Evolutionary conservation across 1,284 basidiomycete genomes (phyloP).

Genomic region (Boletus mariae): DNA sequence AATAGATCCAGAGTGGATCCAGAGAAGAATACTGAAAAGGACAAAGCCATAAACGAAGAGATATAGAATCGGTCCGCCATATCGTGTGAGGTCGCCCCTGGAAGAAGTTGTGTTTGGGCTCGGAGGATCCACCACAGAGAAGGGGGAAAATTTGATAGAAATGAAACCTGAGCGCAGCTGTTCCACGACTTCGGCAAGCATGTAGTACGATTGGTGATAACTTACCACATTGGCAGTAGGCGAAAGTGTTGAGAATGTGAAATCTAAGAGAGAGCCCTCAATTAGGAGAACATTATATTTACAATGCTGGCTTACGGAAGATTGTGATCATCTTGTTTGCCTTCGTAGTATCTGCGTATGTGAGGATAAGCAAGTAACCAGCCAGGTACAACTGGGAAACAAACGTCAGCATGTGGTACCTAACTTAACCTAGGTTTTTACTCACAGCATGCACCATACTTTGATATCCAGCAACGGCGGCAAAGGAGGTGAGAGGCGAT

Average conservation of each 20-base stretch:
- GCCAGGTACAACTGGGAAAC: constrained; percentile 53
- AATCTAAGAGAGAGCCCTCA: constrained; percentile 39
- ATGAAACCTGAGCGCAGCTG: constrained; percentile 64
- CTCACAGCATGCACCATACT: constrained; percentile 60
- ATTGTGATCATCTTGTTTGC: constrained; percentile 55
- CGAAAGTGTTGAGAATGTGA: constrained; percentile 61
- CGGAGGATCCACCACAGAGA: constrained; percentile 60
- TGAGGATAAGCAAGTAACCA: constrained; percentile 65
- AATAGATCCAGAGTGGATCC: constrained; percentile 53
- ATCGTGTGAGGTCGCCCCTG: constrained; percentile 54
- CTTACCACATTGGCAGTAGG: constrained; percentile 54
- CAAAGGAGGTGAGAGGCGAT: constrained; percentile 73
- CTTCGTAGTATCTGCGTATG: constrained; percentile 59
- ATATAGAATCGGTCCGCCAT: constrained; percentile 75
- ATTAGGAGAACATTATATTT: neutral
- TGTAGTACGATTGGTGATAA: constrained; percentile 25
- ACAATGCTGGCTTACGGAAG: constrained; percentile 42
- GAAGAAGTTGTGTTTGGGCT: constrained; percentile 41
- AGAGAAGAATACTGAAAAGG: constrained; percentile 56
- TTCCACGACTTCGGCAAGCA: constrained; percentile 3
- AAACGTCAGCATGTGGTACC: neutral
- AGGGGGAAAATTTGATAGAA: constrained; percentile 76
- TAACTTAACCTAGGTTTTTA: constrained; percentile 24
- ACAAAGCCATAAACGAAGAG: constrained; percentile 55
- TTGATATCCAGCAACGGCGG: constrained; percentile 71